Evolutionary conservation across 164 flowering plant species (phyloP), one percentile per base, ranked within the genome.

Genomic region (Sedum album): DNA sequence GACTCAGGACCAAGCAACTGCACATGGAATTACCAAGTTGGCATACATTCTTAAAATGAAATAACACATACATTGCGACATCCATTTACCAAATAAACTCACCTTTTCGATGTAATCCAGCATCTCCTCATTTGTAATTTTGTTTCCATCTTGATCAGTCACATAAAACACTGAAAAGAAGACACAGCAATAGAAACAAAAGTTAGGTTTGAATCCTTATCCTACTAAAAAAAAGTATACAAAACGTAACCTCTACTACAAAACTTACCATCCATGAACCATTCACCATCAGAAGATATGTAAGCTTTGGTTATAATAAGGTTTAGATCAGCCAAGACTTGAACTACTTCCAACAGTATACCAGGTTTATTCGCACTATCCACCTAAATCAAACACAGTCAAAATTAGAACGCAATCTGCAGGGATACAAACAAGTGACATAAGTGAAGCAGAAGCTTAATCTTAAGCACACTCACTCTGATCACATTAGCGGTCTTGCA

Each of bases 221-320:
- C 53, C 18, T 48, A 17, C 20, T 48, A 6, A 4, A 18, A 9
- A 6, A 60, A 6, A 11, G 28, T 6, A 60, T 48, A 33, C 11
- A 4, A n/a, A 61, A 48, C 18, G 15, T 71, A 38, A 13, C 21
- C 49, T 21, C 49, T 36, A 11, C 5, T 41, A n/a, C 13, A 60
- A 14, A 60, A 68, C 36, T 68, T 79, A 93, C 98, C 97, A 77
- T 93, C 98, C 97, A 93, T 93, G 80, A 93, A 88, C 98, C 98
- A 93, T 46, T 90, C 83, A 53, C 98, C 97, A 84, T 93, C 98
- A 66, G 96, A 91, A 60, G 90, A 86, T 10, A 93, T 91, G 62
- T 93, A 93, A 61, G 97, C 97, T 76, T 93, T 93, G 6, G 82
- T 83, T 30, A 93, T 77, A 60, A 80, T 73, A 57, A 93, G 94